Percentiles rank a stretch among this genome's conserved stretches.
phyloP scores from a whole-genome alignment of 73 alveolate genomes.

The Paramecium tetraurelia region DNA sequence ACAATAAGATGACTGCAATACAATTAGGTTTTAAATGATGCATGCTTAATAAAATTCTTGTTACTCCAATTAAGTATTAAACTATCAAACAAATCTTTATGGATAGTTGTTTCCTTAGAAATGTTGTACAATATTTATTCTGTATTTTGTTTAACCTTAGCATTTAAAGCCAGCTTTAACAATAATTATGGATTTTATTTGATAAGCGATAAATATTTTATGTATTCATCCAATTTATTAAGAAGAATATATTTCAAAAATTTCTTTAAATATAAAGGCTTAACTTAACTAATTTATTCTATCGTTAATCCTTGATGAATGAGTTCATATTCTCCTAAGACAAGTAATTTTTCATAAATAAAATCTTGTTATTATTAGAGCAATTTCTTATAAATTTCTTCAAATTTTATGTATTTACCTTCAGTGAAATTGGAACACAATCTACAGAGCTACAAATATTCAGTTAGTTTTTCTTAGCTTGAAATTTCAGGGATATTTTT shows the following conservation, averaged over 20 bases:
- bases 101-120: background rate
- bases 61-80: background rate
- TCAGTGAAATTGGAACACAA: background rate
- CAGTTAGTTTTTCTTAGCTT: background rate
- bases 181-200: background rate
- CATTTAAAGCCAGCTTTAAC: background rate
- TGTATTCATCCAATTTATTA: background rate
- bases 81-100: background rate
- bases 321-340: conserved; percentile 8
- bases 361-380: background rate
- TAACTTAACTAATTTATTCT: background rate
- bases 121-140: background rate
- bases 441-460: background rate
- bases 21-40: background rate
- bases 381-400: background rate
- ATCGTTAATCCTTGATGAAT: background rate
- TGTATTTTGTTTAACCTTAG: background rate
- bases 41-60: background rate
- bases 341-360: background rate
- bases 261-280: background rate
- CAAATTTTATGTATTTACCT: background rate
- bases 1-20: background rate
- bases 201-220: background rate
- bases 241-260: background rate
- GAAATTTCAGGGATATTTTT: background rate